Evolutionary conservation across 495 filamentous ascomycete species (phyloP).

Genomic region (Penicillium macrosclerotiorum): DNA sequence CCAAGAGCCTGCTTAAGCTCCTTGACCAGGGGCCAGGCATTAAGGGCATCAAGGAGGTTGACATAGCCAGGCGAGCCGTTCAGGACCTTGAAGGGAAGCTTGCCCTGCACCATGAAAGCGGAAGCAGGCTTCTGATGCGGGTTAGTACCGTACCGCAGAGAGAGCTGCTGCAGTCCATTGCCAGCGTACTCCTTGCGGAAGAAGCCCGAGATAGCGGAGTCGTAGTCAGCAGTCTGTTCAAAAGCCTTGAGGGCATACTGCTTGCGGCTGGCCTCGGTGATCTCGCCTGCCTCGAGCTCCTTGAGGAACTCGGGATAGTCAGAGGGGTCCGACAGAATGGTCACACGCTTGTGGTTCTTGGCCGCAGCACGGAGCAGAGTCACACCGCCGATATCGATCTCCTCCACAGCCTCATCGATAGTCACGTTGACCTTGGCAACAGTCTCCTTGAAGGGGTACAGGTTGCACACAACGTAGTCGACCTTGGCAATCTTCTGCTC

Average conservation of each 20-base stretch:
- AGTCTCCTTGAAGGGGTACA: conserved; percentile 98
- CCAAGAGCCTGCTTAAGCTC: conserved; percentile 86
- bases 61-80: conserved; percentile 91
- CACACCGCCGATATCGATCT: conserved; percentile 97
- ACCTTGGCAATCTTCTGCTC: conserved; percentile 97
- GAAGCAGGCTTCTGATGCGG: conserved; percentile 96
- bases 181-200: conserved; percentile 95
- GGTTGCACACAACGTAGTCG: conserved; percentile 97
- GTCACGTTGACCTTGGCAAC: conserved; percentile 96
- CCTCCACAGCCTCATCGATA: conserved; percentile 92
- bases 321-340: conserved; percentile 86
- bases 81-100: conserved; percentile 95
- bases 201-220: conserved; percentile 89
- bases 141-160: conserved; percentile 92
- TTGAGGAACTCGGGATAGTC: conserved; percentile 94
- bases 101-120: conserved; percentile 67
- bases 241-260: conserved; percentile 94
- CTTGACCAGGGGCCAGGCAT: conserved; percentile 95
- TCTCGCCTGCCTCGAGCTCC: conserved; percentile 82
- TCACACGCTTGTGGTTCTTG: conserved; percentile 94
- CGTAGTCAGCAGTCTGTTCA: conserved; percentile 97
- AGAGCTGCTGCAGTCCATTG: conserved; percentile 75
- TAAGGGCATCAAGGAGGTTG: conserved; percentile 94
- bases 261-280: conserved; percentile 78
- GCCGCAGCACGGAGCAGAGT: conserved; percentile 94